phyloP scores from a whole-genome alignment of 306 rosid species.

The Citrullus colocynthis region DNA sequence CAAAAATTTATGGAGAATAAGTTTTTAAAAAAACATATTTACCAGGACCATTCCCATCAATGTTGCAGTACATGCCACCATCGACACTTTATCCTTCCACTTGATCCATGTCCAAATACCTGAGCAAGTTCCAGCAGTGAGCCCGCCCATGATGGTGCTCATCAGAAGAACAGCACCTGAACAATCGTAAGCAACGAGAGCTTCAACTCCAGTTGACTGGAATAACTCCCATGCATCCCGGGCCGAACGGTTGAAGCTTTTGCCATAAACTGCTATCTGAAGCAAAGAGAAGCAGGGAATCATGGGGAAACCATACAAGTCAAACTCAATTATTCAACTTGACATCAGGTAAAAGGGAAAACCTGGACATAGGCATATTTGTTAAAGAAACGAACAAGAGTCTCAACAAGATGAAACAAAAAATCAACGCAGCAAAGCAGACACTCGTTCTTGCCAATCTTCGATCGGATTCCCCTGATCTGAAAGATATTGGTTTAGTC shows the following conservation, averaged over 20 bases:
- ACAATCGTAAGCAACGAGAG: constrained; percentile 86
- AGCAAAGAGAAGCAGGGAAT: constrained; percentile 9
- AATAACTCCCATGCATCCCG: constrained; percentile 99
- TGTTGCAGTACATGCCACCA: constrained; percentile 91
- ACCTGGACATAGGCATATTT: constrained; percentile 99
- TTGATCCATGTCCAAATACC: constrained; percentile 89
- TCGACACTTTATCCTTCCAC: constrained; percentile 59
- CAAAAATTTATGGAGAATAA: background rate
- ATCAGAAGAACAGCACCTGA: constrained; percentile 89
- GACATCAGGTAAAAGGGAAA: constrained; percentile 2
- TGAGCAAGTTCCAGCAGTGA: constrained; percentile 83
- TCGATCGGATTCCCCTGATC: constrained; percentile 90
- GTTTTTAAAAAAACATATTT: constrained; percentile 7
- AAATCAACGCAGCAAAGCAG: constrained; percentile 96
- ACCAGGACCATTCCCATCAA: constrained; percentile 98
- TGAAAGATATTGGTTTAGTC: constrained; percentile 15
- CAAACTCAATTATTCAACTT: background rate
- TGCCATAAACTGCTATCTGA: constrained; percentile 90
- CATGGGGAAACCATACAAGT: background rate
- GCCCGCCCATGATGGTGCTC: constrained; percentile 82
- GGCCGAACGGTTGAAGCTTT: constrained; percentile 84
- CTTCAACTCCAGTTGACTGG: constrained; percentile 96
- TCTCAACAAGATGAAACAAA: constrained; percentile 91
- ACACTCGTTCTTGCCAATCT: constrained; percentile 89
- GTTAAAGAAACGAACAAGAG: constrained; percentile 93